Evolutionary conservation across 2,329 filamentous ascomycete genomes (phyloP).

Genomic region (Xylaria sp.): DNA sequence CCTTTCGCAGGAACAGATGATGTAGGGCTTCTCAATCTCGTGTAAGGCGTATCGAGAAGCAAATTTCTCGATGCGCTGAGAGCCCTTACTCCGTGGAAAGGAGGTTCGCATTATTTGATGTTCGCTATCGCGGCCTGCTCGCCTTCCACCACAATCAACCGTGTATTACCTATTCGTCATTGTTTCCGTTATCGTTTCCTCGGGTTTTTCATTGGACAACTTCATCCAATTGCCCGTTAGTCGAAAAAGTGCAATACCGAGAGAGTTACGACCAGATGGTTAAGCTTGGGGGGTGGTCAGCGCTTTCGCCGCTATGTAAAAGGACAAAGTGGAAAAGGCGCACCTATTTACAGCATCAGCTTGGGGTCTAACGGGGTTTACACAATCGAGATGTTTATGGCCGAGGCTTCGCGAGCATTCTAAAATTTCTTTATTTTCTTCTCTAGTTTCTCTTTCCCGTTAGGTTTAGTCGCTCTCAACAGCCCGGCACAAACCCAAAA

Average conservation of each 20-base stretch:
- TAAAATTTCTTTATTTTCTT: conserved; percentile 18
- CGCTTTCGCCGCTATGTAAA: conserved; percentile 32
- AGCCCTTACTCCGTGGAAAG: not conserved
- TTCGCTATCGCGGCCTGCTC: not conserved
- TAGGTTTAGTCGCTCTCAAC: conserved; percentile 5
- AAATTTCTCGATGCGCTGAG: not conserved
- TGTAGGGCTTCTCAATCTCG: conserved; percentile 64
- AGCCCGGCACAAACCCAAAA: conserved; percentile 25
- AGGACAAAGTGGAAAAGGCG: conserved; percentile 35
- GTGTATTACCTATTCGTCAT: conserved; percentile 30
- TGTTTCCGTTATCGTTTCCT: conserved; percentile 20
- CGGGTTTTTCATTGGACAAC: conserved; percentile 16
- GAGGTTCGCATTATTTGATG: not conserved
- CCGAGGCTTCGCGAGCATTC: conserved; percentile 15
- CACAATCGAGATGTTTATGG: conserved; percentile 18
- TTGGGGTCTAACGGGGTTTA: conserved; percentile 26
- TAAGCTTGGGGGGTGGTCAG: conserved; percentile 21
- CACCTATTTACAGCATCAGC: conserved; percentile 34
- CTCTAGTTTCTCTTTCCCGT: conserved; percentile 23
- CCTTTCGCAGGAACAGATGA: conserved; percentile 97
- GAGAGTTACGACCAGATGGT: conserved; percentile 13
- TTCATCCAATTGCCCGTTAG: conserved; percentile 1
- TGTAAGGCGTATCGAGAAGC: not conserved
- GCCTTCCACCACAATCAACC: conserved; percentile 18
- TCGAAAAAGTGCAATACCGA: conserved; percentile 7